Evolutionary conservation across 1,139 yeast genomes (phyloP).

Genomic region (Suhomyces terraborum): DNA sequence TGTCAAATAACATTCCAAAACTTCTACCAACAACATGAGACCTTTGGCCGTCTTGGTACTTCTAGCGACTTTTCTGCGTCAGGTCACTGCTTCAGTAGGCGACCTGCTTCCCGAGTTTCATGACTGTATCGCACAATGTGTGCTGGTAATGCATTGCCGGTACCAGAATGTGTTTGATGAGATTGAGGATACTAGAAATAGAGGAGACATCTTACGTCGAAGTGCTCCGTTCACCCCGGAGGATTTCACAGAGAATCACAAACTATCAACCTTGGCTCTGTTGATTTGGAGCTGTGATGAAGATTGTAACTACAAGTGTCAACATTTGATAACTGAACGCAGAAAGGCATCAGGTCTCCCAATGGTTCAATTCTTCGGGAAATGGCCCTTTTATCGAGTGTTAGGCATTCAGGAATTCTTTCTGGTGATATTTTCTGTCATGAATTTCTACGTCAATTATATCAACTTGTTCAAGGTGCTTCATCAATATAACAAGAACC

Average conservation of each 20-base stretch:
- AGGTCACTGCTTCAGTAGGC: slow-evolving; percentile 18
- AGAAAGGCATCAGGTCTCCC: slow-evolving; percentile 24
- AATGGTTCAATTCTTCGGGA: slow-evolving; percentile 47
- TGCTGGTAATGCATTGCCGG: slow-evolving; percentile 14
- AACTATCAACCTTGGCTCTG: slow-evolving; percentile 9
- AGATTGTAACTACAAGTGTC: slow-evolving; percentile 48
- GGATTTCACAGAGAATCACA: slow-evolving; percentile 13
- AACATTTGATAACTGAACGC: slow-evolving; percentile 35
- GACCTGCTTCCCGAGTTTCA: slow-evolving; percentile 22
- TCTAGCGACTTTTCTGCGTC: slow-evolving; percentile 1
- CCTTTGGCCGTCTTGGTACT: not conserved
- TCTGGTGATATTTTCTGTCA: slow-evolving; percentile 40
- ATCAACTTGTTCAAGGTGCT: slow-evolving; percentile 31
- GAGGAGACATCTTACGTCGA: not conserved
- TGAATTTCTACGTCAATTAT: slow-evolving; percentile 42
- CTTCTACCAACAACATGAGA: slow-evolving; percentile 3
- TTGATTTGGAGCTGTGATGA: slow-evolving; percentile 40
- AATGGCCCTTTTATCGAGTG: slow-evolving; percentile 47
- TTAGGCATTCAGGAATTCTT: slow-evolving; percentile 44
- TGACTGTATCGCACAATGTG: slow-evolving; percentile 19
- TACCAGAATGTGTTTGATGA: slow-evolving; percentile 14
- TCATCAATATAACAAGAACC: slow-evolving; percentile 28
- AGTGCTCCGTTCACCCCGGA: not conserved
- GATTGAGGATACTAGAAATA: slow-evolving; percentile 6
- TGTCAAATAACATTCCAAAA: too few species aligned